Evolutionary conservation across 2,329 filamentous ascomycete genomes (phyloP), one percentile per base, ranked within the genome.

Genomic region (Sodiomyces alkalinus): DNA sequence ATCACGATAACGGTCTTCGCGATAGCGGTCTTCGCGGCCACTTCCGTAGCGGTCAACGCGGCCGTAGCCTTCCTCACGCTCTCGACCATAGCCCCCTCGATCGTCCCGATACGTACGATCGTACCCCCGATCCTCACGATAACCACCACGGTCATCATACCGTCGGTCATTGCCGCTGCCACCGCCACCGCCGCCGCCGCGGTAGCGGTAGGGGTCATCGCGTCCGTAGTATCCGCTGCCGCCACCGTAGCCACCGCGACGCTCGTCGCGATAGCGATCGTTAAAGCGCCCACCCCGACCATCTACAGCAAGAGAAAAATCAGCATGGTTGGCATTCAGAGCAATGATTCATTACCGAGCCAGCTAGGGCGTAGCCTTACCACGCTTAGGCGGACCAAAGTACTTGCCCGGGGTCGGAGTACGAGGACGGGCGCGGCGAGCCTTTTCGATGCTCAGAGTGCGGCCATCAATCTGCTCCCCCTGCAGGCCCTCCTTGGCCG

Each of bases 321-420:
- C 16, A 29, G 15, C 8, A 19, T 11, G 5, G 4, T 11, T 5
- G 7, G 9, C 17, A 14, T 6, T 11, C 5, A 11, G 10, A n/a
- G 15, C 14, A 12, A 6, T 17, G 14, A 14, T n/a, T n/a, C n/a
- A n/a, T n/a, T n/a, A n/a, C n/a, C n/a, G n/a, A n/a, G n/a, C n/a
- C n/a, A n/a, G n/a, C n/a, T n/a, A n/a, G n/a, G n/a, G n/a, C n/a
- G n/a, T n/a, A n/a, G n/a, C 61, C 79, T 64, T 62, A 90, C 86
- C 86, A 66, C 90, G 73, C 75, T 98, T 98, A 39, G 90, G 90
- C 37, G 90, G 90, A 29, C 90, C 90, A 50, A 94, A 96, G 69
- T 98, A 98, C 64, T 96, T 96, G 61, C 90, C 90, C 27, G 90
- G 90, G 32, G 90, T 98, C 19, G 90, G 90, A 33, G 87, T 96